These are phyloP conservation scores for Russula dissimulans DNA, from an alignment of 768 basidiomycete species.

Conservation along the genomic window DNA sequence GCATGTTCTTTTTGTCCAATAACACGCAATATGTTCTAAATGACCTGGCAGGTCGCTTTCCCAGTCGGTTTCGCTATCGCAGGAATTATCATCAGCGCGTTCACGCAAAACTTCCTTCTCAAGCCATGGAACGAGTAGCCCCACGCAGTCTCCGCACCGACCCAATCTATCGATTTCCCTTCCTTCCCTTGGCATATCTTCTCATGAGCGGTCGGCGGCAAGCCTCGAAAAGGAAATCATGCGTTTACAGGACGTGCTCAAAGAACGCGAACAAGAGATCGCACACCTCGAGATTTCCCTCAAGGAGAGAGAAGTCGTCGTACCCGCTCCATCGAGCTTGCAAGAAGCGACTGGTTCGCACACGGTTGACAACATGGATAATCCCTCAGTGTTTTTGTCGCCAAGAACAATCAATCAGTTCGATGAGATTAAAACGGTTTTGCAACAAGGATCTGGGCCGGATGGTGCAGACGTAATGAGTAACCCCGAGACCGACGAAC, in stretches of 20 bases:
- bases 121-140: conserved; percentile 61
- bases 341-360: background rate
- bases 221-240: conserved; percentile 94
- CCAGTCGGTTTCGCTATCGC: conserved; percentile 92
- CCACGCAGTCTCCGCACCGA: conserved; percentile 49
- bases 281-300: conserved; percentile 52
- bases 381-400: conserved; percentile 39
- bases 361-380: conserved; percentile 10
- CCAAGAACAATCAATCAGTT: conserved; percentile 68
- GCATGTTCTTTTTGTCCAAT: conserved; percentile 30
- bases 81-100: conserved; percentile 87
- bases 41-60: conserved; percentile 62
- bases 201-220: conserved; percentile 63
- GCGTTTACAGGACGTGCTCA: conserved; percentile 87
- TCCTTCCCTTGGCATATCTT: conserved; percentile 29
- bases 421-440: conserved; percentile 58
- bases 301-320: conserved; percentile 29
- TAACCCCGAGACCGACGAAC: conserved; percentile 53
- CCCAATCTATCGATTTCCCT: conserved; percentile 54
- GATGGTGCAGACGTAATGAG: conserved; percentile 22
- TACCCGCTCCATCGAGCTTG: background rate
- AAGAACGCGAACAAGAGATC: conserved; percentile 90
- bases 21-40: conserved; percentile 8
- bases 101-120: conserved; percentile 78
- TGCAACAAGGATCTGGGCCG: conserved; percentile 37